These are phyloP conservation scores for Clarkia xantiana DNA, from an alignment of 345 rosid genomes.

Conservation along the genomic window DNA sequence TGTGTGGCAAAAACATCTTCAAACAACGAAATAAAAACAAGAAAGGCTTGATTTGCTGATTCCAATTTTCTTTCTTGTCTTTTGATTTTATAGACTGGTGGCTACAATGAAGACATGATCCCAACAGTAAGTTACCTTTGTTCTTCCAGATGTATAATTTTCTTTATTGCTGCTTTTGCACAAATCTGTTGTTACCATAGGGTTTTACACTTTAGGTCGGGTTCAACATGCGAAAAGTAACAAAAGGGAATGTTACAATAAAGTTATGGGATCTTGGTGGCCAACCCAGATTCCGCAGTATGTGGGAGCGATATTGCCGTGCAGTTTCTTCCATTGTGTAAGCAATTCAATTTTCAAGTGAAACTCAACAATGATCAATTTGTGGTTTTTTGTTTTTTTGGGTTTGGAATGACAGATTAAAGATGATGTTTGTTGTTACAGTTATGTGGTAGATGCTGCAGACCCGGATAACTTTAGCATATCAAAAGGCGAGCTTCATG, in stretches of 20 bases:
- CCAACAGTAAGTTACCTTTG: conserved; percentile 56
- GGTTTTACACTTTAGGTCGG: conserved; percentile 36
- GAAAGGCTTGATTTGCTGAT: conserved; percentile 1
- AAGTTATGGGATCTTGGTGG: conserved; percentile 99
- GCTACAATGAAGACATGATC: conserved; percentile 93
- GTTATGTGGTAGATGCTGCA: conserved; percentile 89
- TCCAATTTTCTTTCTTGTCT: conserved; percentile 10
- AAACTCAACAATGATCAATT: neutral
- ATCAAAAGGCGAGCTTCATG: conserved; percentile 69
- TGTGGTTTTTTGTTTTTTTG: no score
- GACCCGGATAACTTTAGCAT: conserved; percentile 54
- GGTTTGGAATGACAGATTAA: conserved; percentile 1
- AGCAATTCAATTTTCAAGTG: conserved; percentile 3
- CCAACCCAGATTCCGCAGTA: conserved; percentile 80
- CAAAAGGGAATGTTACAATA: conserved; percentile 91
- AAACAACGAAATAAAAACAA: neutral
- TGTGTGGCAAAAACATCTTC: no score
- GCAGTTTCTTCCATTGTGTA: conserved; percentile 93
- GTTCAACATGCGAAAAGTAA: conserved; percentile 87
- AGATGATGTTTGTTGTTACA: conserved; percentile 15
- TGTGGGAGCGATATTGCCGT: conserved; percentile 98
- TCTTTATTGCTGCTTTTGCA: conserved; percentile 6
- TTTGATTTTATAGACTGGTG: conserved; percentile 41
- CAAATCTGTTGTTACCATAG: no score
- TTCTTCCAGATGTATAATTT: no score